These are phyloP conservation scores for Diplocarpon mali DNA, from an alignment of 2,329 filamentous ascomycete species.

Conservation along the genomic window DNA sequence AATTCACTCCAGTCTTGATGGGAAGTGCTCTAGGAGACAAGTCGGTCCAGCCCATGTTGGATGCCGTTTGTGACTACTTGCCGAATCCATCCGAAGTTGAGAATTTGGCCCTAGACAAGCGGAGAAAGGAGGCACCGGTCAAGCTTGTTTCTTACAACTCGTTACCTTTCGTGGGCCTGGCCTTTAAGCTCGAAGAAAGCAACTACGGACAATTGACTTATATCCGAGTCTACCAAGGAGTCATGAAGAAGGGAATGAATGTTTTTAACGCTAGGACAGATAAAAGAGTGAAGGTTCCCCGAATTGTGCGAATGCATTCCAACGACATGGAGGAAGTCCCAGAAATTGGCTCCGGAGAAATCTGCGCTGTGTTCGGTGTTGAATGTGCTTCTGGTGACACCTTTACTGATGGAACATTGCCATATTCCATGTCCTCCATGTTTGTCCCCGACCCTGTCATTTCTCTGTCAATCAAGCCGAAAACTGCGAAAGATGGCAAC, in stretches of 20 bases:
- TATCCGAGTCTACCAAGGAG: slow-evolving; percentile 94
- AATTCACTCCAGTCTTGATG: slow-evolving; percentile 94
- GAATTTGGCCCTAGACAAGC: slow-evolving; percentile 80
- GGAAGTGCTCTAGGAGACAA: slow-evolving; percentile 92
- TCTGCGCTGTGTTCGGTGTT: slow-evolving; percentile 95
- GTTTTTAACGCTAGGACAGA: slow-evolving; percentile 89
- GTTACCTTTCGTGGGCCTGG: slow-evolving; percentile 85
- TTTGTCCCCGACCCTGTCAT: slow-evolving; percentile 97
- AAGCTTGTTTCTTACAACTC: slow-evolving; percentile 89
- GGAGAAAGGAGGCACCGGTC: slow-evolving; percentile 66
- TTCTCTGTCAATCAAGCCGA: slow-evolving; percentile 93
- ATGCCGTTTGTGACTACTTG: slow-evolving; percentile 91
- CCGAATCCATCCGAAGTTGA: slow-evolving; percentile 84
- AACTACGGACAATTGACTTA: slow-evolving; percentile 98
- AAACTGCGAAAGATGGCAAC: slow-evolving; percentile 79
- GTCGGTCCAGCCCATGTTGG: slow-evolving; percentile 90
- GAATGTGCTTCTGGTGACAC: slow-evolving; percentile 97
- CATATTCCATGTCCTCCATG: slow-evolving; percentile 97
- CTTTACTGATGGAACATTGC: slow-evolving; percentile 86
- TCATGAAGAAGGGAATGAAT: slow-evolving; percentile 75
- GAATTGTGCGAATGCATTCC: slow-evolving; percentile 98
- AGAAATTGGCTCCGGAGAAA: slow-evolving; percentile 91
- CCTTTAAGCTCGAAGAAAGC: slow-evolving; percentile 98
- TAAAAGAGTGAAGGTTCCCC: slow-evolving; percentile 93
- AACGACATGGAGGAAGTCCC: slow-evolving; percentile 97